Conservation (phyloP, 2,329 filamentous ascomycete genomes). For the Phialemonium atrogriseum region DNA sequence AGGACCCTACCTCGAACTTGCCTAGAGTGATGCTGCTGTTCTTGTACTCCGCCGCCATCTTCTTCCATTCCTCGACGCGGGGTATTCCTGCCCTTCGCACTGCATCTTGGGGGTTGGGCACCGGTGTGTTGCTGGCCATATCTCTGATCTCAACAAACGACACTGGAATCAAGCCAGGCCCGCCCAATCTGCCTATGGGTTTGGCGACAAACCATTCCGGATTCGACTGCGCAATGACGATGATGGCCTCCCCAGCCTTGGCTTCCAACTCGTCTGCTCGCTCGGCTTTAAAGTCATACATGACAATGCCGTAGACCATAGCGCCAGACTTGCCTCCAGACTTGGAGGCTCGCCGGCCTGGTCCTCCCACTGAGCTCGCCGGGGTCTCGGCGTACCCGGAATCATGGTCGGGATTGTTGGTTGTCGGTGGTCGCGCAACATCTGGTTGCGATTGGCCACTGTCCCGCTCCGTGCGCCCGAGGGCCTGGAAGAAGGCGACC, state of each 20-base stretch:
- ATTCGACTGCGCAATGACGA: constrained; percentile 97
- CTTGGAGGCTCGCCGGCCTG: constrained; percentile 40
- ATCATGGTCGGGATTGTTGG: constrained; percentile 70
- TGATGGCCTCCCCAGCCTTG: constrained; percentile 91
- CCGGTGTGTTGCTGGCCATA: constrained; percentile 78
- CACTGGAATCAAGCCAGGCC: constrained; percentile 89
- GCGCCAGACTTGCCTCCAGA: constrained; percentile 52
- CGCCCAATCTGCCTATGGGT: constrained; percentile 93
- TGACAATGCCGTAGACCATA: constrained; percentile 94
- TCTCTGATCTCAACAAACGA: constrained; percentile 95
- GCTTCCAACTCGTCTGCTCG: constrained; percentile 93
- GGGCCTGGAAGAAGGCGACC: constrained; percentile 84
- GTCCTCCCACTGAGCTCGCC: constrained; percentile 12
- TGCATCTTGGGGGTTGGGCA: constrained; percentile 74
- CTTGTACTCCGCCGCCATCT: constrained; percentile 98
- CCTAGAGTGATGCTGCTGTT: constrained; percentile 96
- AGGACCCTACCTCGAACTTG: constrained; percentile 62
- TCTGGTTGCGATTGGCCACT: constrained; percentile 63
- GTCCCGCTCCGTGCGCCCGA: constrained; percentile 87
- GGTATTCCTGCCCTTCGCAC: constrained; percentile 85
- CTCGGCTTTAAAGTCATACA: constrained; percentile 95
- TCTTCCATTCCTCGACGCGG: constrained; percentile 97
- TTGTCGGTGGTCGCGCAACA: constrained; percentile 34
- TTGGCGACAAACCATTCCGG: constrained; percentile 99
- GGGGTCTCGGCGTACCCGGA: constrained; percentile 71